These are phyloP conservation scores for Ceratobasidium sp. DNA, from an alignment of 1,284 basidiomycete species.

Conservation along the genomic window DNA sequence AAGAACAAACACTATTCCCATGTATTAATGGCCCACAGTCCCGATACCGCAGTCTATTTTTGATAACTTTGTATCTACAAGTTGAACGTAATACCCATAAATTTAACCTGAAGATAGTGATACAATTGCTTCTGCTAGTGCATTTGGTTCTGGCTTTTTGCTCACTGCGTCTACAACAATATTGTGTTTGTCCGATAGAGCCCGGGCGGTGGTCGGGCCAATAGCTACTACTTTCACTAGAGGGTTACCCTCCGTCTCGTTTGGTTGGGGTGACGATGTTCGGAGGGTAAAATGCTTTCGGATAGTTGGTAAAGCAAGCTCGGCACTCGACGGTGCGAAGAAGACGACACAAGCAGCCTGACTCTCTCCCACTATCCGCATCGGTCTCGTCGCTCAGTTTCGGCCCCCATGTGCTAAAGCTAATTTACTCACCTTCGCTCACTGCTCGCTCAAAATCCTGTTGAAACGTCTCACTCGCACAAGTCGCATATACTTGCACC, in stretches of 20 bases:
- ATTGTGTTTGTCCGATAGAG: conserved; percentile 63
- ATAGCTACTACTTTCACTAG: conserved; percentile 68
- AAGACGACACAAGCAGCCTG: conserved; percentile 65
- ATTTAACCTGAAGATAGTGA: conserved; percentile 34
- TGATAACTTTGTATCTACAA: neutral
- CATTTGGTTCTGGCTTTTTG: conserved; percentile 68
- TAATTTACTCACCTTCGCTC: conserved; percentile 14
- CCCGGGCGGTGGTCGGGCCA: conserved; percentile 73
- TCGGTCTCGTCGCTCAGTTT: neutral
- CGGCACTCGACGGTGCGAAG: conserved; percentile 80
- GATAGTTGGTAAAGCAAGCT: conserved; percentile 68
- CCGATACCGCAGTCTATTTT: conserved; percentile 27
- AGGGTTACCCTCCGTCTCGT: conserved; percentile 38
- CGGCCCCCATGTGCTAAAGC: too few relatives aligned
- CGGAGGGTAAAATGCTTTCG: conserved; percentile 60
- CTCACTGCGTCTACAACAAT: conserved; percentile 69
- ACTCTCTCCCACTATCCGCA: neutral
- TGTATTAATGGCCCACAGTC: conserved; percentile 19
- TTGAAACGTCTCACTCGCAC: conserved; percentile 67
- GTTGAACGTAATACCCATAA: conserved; percentile 26
- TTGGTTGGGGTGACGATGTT: conserved; percentile 32
- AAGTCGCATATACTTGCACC: conserved; percentile 77
- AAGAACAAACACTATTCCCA: neutral
- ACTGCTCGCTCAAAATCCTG: conserved; percentile 61
- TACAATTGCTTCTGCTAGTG: conserved; percentile 61